phyloP scores from a whole-genome alignment of 2,329 filamentous ascomycete genomes.

The Calonectria hongkongensis region DNA sequence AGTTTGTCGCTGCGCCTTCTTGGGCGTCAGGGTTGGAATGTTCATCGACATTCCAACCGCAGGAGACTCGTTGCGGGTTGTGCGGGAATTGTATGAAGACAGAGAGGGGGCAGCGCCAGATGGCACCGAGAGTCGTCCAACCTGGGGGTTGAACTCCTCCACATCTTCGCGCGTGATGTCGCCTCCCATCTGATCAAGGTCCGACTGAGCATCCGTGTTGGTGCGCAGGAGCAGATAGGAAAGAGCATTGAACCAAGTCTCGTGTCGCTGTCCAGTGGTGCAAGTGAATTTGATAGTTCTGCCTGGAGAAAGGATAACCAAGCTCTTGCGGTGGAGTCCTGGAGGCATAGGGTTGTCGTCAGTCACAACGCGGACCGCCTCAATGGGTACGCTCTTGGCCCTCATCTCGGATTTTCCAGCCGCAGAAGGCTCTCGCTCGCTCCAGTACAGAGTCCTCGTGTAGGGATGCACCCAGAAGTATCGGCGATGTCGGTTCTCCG shows the following conservation, averaged over 20 bases:
- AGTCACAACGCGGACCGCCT: conserved; percentile 91
- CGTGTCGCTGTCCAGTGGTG: conserved; percentile 93
- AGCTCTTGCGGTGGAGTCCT: conserved; percentile 93
- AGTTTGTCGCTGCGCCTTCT: conserved; percentile 61
- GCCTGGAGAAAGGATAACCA: conserved; percentile 92
- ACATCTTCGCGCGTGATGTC: conserved; percentile 78
- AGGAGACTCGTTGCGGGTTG: conserved; percentile 80
- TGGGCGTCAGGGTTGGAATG: conserved; percentile 75
- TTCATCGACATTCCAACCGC: conserved; percentile 68
- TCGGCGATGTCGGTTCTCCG: conserved; percentile 90
- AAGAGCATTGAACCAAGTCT: conserved; percentile 98
- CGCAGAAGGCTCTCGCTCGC: conserved; percentile 88
- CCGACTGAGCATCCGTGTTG: conserved; percentile 76
- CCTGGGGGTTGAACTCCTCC: conserved; percentile 87
- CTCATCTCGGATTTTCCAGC: conserved; percentile 85
- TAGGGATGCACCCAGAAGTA: conserved; percentile 99
- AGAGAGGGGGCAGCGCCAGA: conserved; percentile 78
- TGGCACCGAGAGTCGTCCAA: conserved; percentile 62
- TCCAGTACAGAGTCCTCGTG: conserved; percentile 97
- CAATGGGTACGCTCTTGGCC: conserved; percentile 94
- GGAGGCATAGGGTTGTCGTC: conserved; percentile 98
- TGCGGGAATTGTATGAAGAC: conserved; percentile 87
- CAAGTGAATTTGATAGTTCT: conserved; percentile 95
- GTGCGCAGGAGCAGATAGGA: conserved; percentile 93
- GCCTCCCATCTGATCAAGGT: conserved; percentile 75